Percentiles rank a stretch among this genome's conserved stretches.
Evolutionary conservation across 2,329 filamentous ascomycete species (phyloP).

Genomic region (Emmonsia crescens): DNA sequence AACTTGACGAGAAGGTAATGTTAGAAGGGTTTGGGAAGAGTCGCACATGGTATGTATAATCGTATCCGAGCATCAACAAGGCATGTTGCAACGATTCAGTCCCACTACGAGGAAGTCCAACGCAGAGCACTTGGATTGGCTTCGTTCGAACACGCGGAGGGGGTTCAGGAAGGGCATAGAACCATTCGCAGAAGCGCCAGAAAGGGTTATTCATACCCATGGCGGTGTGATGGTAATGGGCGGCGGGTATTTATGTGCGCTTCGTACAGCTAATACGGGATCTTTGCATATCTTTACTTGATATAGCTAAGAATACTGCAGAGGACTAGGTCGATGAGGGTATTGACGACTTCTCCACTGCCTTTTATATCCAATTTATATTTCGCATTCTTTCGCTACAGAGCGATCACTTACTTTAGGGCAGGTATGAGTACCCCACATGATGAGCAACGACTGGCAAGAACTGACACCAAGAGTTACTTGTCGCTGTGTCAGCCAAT

Average conservation of each 20-base stretch:
- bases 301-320: not conserved
- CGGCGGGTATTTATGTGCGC: not conserved
- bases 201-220: not conserved
- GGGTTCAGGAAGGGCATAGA: slow-evolving; percentile 6
- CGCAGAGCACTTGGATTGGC: slow-evolving; percentile 16
- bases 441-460: too few species aligned
- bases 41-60: slow-evolving; percentile 16
- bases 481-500: too few species aligned
- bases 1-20: not conserved
- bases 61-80: slow-evolving; percentile 17
- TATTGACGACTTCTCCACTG: too few species aligned
- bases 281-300: not conserved
- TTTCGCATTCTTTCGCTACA: too few species aligned
- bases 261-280: too few species aligned
- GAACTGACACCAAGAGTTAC: too few species aligned
- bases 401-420: too few species aligned
- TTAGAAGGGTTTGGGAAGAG: not conserved
- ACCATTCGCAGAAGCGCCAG: slow-evolving; percentile 3
- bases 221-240: not conserved
- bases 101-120: slow-evolving; percentile 16
- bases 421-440: too few species aligned
- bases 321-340: too few species aligned
- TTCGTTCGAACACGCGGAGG: slow-evolving; percentile 10
- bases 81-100: slow-evolving; percentile 15
- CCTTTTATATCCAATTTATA: too few species aligned